Evolutionary conservation across 129 eudicot genomes (phyloP), one percentile per base, ranked within the genome.

Genomic region (Saussurea involucrata): DNA sequence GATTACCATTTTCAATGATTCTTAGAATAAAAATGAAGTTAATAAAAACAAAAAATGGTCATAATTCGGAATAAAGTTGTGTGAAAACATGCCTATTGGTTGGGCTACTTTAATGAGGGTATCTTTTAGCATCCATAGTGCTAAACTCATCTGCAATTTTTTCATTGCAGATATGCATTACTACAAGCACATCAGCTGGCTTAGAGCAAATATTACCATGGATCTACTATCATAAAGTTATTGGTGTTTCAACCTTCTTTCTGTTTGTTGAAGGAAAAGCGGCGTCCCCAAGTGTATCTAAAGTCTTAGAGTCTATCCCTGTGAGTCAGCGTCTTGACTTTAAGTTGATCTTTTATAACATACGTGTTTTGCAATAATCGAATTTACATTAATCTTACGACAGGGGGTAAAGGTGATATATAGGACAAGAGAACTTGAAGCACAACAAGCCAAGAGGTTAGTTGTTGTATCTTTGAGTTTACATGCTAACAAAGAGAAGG

Each of bases 211-310:
- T 79, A 76, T 72, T 90, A 67, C 96, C 96, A 28, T 90, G 92
- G 92, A 63, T 87, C n/a, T 90, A 87, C 29, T 87, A 85, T 77
- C 92, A 90, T 75, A 90, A 87, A 71, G 88, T 90, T 74, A 82
- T 82, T 67, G 94, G 94, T 22, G 85, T 89, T 63, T 42, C 89
- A 66, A 82, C 63, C 33, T 86, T 89, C 73, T 84, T 86, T 77
- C 33, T 89, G 22, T 89, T 89, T 68, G 89, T 89, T 33, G 94
- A 89, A 76, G 94, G 94, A 76, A 89, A 89, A 78, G 94, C 94
- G 68, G 90, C 94, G 31, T 66, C 81, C 25, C 75, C 90, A 10
- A 79, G 73, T 49, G 87, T 86, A 66, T 84, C 94, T 44, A 84
- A 74, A 81, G 84, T 89, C 78, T 75, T 89, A 29, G 82, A 89